Evolutionary conservation across 1,284 basidiomycete genomes (phyloP), one percentile per base, ranked within the genome.

Genomic region (Irpex sp.): DNA sequence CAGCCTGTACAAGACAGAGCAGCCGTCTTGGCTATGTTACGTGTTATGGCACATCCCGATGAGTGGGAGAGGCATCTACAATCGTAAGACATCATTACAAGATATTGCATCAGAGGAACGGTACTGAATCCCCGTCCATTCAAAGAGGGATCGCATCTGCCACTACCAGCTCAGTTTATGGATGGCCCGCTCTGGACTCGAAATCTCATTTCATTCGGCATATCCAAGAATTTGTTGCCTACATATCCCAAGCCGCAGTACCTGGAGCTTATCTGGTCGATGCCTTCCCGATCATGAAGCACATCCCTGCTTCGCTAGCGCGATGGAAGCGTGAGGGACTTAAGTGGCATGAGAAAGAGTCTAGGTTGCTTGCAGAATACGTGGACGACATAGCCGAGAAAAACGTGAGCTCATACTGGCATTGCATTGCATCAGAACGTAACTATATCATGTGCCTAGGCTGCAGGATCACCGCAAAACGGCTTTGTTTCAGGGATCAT

Each of bases 321-420:
- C 53, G 51, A 33, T 63, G 62, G 62, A 63, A 63, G 58, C 39
- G 62, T 37, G 58, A 63, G 17, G 62, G 58, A 17, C 39, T 59
- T 21, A 51, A 21, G 33, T 63, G 58, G 58, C 55, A 59, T 39
- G 43, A 60, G 47, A 17, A n/a, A 7, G 58, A 63, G 53, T 55
- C 64, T n/a, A 47, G 58, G 31, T 57, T 64, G 55, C 58, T 64
- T 19, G 57, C 53, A 26, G 57, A 35, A 17, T 55, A 57, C 53
- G 33, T 7, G 6, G 11, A 31, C 13, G 13, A 17, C 33, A 26
- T 55, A 11, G 53, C 26, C 6, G 21, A 55, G 26, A 36, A 55
- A 35, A 17, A 31, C 11, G 53, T 55, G 21, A 15, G 53, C 17
- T 19, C n/a, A n/a, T 33, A 46, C n/a, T 46, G 31, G 31, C 31